Conservation (phyloP, 768 basidiomycete genomes). For the Tricholomella constricta region DNA sequence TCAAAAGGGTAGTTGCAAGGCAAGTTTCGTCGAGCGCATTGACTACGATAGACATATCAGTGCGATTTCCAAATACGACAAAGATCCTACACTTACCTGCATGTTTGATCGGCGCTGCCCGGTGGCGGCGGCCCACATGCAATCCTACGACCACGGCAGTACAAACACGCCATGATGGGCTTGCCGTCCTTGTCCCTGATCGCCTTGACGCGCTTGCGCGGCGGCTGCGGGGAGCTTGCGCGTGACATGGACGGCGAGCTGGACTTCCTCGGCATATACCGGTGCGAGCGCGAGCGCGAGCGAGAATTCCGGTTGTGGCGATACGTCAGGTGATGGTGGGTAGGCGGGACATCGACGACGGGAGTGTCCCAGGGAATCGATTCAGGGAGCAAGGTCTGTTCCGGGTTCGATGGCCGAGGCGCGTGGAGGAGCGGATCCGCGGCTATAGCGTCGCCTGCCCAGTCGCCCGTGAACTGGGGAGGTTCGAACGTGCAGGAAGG, state of each 20-base stretch:
- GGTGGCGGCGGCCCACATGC: conserved; percentile 50
- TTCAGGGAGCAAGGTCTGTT: background rate
- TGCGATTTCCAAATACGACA: too few relatives aligned
- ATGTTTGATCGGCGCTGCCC: conserved; percentile 40
- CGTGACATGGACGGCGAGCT: conserved; percentile 3
- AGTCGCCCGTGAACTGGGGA: conserved; percentile 15
- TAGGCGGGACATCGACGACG: background rate
- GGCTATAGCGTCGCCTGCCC: conserved; percentile 15
- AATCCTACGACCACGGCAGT: conserved; percentile 53
- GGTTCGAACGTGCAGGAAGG: background rate
- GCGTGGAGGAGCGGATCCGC: background rate
- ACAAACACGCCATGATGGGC: conserved; percentile 49
- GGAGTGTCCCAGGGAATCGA: background rate
- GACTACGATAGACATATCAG: background rate
- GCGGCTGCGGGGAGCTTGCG: background rate
- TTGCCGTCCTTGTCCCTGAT: conserved; percentile 24
- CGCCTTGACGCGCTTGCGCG: conserved; percentile 2
- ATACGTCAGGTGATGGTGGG: background rate
- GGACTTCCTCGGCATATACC: background rate
- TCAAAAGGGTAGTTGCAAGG: conserved; percentile 9
- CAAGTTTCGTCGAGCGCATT: conserved; percentile 7
- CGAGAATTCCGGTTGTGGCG: background rate
- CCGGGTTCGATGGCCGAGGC: background rate
- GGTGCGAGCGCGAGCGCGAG: conserved; percentile 4
- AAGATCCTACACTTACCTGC: conserved; percentile 45